Evolutionary conservation across 2,329 filamentous ascomycete genomes (phyloP).

Genomic region (Fusarium duplospermum): DNA sequence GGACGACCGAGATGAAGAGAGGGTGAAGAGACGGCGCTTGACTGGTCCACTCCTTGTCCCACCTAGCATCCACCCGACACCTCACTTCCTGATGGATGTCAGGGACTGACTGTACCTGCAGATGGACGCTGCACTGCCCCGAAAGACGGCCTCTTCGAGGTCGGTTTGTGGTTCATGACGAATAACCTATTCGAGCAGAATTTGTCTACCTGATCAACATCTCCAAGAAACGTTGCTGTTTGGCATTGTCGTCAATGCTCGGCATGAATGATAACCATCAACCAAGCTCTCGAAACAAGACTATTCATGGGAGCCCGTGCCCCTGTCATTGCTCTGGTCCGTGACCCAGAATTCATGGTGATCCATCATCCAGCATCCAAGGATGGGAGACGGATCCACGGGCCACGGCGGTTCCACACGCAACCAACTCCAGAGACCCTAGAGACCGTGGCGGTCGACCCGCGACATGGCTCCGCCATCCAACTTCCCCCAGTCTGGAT

Average conservation of each 20-base stretch:
- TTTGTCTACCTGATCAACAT: not conserved
- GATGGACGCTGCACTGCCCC: not conserved
- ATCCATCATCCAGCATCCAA: slow-evolving; percentile 33
- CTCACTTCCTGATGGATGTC: slow-evolving; percentile 8
- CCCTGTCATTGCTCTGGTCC: slow-evolving; percentile 26
- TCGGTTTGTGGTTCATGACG: not conserved
- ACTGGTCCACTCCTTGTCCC: slow-evolving; percentile 34
- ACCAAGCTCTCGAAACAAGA: slow-evolving; percentile 4
- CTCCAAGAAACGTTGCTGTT: not conserved
- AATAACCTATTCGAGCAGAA: not conserved
- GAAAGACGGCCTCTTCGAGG: not conserved
- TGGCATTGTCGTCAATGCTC: not conserved
- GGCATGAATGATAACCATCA: slow-evolving; percentile 2
- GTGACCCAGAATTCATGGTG: slow-evolving; percentile 37
- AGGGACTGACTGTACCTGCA: slow-evolving; percentile 14
- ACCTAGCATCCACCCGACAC: slow-evolving; percentile 17
- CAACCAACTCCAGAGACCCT: slow-evolving; percentile 29
- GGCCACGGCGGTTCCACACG: slow-evolving; percentile 32
- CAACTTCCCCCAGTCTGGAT: slow-evolving; percentile 36
- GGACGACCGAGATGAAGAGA: slow-evolving; percentile 42
- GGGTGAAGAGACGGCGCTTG: slow-evolving; percentile 32
- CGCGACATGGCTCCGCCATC: slow-evolving; percentile 34
- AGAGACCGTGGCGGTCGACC: slow-evolving; percentile 32
- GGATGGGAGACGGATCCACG: slow-evolving; percentile 30
- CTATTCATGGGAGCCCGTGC: slow-evolving; percentile 4